Conservation (phyloP, 2,329 filamentous ascomycete genomes). For the Alternaria dauci region DNA sequence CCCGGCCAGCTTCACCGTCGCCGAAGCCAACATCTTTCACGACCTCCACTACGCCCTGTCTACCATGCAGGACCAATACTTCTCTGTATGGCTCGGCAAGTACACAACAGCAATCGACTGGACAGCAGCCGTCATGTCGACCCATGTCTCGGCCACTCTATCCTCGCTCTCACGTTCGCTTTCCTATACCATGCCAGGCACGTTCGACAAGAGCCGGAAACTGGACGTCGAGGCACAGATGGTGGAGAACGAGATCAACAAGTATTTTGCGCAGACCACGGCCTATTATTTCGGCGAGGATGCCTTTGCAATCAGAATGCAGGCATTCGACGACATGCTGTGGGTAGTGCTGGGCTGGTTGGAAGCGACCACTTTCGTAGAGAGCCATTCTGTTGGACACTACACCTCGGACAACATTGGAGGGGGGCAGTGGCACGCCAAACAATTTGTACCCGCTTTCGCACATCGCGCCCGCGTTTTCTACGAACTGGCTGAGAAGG, state of each 20-base stretch:
- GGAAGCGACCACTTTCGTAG: constrained; percentile 79
- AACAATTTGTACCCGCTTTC: constrained; percentile 77
- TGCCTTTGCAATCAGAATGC: constrained; percentile 73
- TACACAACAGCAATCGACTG: constrained; percentile 92
- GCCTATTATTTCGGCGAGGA: constrained; percentile 90
- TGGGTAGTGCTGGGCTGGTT: constrained; percentile 96
- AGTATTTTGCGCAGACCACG: constrained; percentile 78
- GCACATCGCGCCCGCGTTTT: constrained; percentile 85
- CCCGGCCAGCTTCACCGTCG: constrained; percentile 2
- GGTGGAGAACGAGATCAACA: constrained; percentile 81
- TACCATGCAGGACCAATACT: constrained; percentile 81
- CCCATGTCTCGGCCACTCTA: constrained; percentile 77
- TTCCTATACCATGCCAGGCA: constrained; percentile 52
- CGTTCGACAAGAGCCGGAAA: constrained; percentile 38
- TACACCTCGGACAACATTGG: constrained; percentile 52
- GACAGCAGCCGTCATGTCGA: constrained; percentile 87
- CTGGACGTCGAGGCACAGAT: constrained; percentile 54
- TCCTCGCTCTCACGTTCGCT: constrained; percentile 73
- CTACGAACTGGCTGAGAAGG: constrained; percentile 78
- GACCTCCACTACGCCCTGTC: constrained; percentile 66
- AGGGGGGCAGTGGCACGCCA: constrained; percentile 72
- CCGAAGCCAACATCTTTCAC: constrained; percentile 34
- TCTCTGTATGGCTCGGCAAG: constrained; percentile 76
- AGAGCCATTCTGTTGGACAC: constrained; percentile 71
- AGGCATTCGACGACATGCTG: constrained; percentile 93